Evolutionary conservation across 2,329 filamentous ascomycete genomes (phyloP).

Genomic region (Trichoderma guizhouense): DNA sequence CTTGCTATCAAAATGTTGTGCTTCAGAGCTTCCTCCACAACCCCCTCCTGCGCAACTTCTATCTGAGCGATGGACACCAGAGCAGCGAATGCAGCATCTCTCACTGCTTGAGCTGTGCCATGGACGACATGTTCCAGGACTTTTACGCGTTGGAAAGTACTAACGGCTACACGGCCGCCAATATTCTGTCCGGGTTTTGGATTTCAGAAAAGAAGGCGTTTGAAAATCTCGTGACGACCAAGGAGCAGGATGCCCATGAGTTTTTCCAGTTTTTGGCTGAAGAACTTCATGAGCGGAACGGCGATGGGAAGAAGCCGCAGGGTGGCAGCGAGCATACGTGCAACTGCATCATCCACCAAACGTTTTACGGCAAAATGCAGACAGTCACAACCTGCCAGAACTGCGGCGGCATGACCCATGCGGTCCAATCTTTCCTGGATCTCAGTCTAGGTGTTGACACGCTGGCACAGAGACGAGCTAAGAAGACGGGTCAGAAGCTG

Average conservation of each 20-base stretch:
- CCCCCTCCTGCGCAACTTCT: constrained; percentile 85
- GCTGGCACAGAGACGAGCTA: constrained; percentile 61
- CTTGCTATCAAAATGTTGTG: constrained; percentile 96
- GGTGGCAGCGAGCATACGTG: constrained; percentile 63
- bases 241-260: constrained; percentile 95
- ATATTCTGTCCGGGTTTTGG: constrained; percentile 87
- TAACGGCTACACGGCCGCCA: constrained; percentile 85
- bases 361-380: constrained; percentile 88
- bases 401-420: constrained; percentile 77
- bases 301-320: constrained; percentile 62
- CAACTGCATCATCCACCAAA: constrained; percentile 88
- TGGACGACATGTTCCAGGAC: constrained; percentile 72
- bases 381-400: constrained; percentile 88
- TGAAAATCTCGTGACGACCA: constrained; percentile 79
- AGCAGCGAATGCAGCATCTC: constrained; percentile 65
- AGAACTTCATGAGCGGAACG: constrained; percentile 80
- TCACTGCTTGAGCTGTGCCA: constrained; percentile 65
- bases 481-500: constrained; percentile 49
- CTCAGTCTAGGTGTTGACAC: constrained; percentile 83
- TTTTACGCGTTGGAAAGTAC: constrained; percentile 72
- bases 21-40: constrained; percentile 93
- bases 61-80: constrained; percentile 85
- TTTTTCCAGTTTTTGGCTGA: constrained; percentile 96
- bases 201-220: constrained; percentile 72
- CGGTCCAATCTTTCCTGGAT: constrained; percentile 86